Evolutionary conservation across 2,329 filamentous ascomycete genomes (phyloP).

Genomic region (Tolypocladium pustulatum): DNA sequence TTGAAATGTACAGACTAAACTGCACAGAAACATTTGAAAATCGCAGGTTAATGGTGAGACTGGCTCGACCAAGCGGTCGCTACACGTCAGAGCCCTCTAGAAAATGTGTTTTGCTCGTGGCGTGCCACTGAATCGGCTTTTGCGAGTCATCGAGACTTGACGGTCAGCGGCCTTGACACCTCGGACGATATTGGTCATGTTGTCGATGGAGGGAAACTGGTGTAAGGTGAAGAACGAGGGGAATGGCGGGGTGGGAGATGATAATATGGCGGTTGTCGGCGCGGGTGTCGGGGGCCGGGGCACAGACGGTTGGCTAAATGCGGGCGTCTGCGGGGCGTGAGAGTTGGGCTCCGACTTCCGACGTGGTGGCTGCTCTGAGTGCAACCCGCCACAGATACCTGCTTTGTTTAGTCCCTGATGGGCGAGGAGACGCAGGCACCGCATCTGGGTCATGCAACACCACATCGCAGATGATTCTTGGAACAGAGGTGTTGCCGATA

Average conservation of each 20-base stretch:
- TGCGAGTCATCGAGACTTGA: neutral
- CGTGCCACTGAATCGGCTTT: neutral
- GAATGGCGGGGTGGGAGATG: neutral
- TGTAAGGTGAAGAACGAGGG: neutral
- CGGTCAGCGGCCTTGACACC: neutral
- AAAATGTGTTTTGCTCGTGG: neutral
- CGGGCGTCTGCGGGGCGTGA: neutral
- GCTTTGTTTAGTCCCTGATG: no score
- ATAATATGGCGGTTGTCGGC: constrained; percentile 3
- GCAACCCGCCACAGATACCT: no score
- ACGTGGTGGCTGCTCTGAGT: neutral
- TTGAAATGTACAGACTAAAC: neutral
- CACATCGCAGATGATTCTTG: no score
- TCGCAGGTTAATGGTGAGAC: no score
- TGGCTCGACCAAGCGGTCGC: no score
- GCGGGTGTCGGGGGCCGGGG: neutral
- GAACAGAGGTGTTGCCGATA: neutral
- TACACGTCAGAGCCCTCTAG: no score
- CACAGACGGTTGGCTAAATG: neutral
- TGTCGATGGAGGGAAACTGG: neutral
- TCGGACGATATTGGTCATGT: neutral
- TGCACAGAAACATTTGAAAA: neutral
- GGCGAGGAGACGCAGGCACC: no score
- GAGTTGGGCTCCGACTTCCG: neutral
- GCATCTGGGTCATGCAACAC: no score